These are phyloP conservation scores for Colletotrichum higginsianum DNA, from an alignment of 2,329 filamentous ascomycete genomes.

Conservation along the genomic window DNA sequence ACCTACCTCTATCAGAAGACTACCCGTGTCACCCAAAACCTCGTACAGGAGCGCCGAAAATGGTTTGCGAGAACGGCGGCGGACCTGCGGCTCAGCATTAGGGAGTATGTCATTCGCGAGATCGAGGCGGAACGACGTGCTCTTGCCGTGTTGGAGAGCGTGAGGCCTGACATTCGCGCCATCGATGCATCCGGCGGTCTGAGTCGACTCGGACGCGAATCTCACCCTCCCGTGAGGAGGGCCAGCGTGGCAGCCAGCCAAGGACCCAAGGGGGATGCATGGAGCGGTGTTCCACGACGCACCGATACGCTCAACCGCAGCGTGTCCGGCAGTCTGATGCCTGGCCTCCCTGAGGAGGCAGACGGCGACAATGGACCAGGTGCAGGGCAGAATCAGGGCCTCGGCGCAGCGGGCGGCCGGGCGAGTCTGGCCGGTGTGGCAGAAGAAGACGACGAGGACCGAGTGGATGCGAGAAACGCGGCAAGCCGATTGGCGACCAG, in stretches of 20 bases:
- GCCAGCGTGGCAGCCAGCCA: slow-evolving; percentile 88
- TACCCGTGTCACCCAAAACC: slow-evolving; percentile 88
- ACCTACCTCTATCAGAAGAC: slow-evolving; percentile 88
- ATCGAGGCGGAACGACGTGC: slow-evolving; percentile 96
- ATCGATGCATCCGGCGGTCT: slow-evolving; percentile 94
- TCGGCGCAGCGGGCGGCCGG: slow-evolving; percentile 57
- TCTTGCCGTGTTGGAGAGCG: slow-evolving; percentile 91
- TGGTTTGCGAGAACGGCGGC: slow-evolving; percentile 91
- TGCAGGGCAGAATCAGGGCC: slow-evolving; percentile 51
- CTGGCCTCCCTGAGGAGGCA: slow-evolving; percentile 75
- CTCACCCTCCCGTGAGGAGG: slow-evolving; percentile 82
- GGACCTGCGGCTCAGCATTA: slow-evolving; percentile 87
- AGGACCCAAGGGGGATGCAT: slow-evolving; percentile 97
- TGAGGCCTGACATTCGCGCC: slow-evolving; percentile 91
- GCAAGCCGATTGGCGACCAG: slow-evolving; percentile 94
- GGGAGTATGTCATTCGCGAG: slow-evolving; percentile 93
- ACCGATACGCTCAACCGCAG: slow-evolving; percentile 84
- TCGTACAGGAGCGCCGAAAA: slow-evolving; percentile 88
- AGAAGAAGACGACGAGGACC: slow-evolving; percentile 92
- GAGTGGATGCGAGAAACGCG: slow-evolving; percentile 95
- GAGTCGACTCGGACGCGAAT: slow-evolving; percentile 88
- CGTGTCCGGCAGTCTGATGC: slow-evolving; percentile 80
- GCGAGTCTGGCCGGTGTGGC: slow-evolving; percentile 72
- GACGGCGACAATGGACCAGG: slow-evolving; percentile 60
- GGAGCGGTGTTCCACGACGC: slow-evolving; percentile 92